A percentile compares a stretch with the other conserved stretches of the same genome.
These are phyloP conservation scores for Zancudomyces culisetae DNA, from an alignment of 371 early-diverging fungal genomes.

Conservation along the genomic window DNA sequence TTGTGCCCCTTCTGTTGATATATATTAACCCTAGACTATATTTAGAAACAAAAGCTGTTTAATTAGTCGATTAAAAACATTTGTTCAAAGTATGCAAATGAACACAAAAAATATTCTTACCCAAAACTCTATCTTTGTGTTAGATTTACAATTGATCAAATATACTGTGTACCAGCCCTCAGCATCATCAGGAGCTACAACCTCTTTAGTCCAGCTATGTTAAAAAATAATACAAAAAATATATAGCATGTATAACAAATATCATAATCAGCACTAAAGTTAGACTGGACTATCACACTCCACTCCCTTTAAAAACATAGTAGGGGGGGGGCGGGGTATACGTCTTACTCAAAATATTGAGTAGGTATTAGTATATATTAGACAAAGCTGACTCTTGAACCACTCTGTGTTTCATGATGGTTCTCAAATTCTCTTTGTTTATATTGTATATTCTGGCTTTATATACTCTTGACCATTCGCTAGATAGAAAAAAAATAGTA, in stretches of 20 bases:
- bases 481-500: neutral
- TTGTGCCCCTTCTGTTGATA: neutral
- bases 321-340: too few species aligned
- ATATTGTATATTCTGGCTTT: neutral
- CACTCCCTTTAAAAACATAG: too few species aligned
- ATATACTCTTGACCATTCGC: neutral
- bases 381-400: too few species aligned
- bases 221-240: too few species aligned
- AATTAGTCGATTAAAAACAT: neutral
- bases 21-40: neutral
- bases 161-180: constrained; percentile 1
- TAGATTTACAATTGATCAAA: neutral
- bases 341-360: too few species aligned
- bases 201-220: neutral
- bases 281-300: too few species aligned
- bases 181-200: neutral
- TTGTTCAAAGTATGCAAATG: neutral
- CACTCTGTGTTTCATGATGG: too few species aligned
- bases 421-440: neutral
- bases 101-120: neutral
- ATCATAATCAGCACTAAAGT: too few species aligned
- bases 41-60: neutral
- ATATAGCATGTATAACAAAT: too few species aligned
- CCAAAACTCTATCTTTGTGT: constrained; percentile 1
- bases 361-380: too few species aligned